A percentile compares a stretch with the other conserved stretches of the same genome.
phyloP scores from a whole-genome alignment of 2,329 filamentous ascomycete genomes.

The Verticillium albo-atrum region DNA sequence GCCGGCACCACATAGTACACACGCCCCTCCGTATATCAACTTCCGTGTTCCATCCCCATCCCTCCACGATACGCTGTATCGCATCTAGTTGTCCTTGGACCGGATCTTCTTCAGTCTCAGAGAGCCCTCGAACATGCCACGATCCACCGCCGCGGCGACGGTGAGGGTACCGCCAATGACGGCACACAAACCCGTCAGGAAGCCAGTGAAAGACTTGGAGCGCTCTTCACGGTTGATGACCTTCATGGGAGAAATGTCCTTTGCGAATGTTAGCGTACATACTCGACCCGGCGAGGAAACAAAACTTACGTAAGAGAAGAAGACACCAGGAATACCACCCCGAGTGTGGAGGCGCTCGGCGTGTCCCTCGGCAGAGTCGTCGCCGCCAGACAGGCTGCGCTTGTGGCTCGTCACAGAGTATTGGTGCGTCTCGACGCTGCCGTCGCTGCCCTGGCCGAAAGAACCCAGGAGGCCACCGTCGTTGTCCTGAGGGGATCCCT shows the following conservation, averaged over 20 bases:
- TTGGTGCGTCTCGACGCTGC: constrained; percentile 94
- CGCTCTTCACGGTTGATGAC: constrained; percentile 94
- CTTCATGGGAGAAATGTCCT: constrained; percentile 99
- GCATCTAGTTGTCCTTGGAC: constrained; percentile 52
- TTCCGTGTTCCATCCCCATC: background rate
- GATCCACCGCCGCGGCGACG: constrained; percentile 88
- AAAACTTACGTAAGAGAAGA: constrained; percentile 87
- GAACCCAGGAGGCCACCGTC: constrained; percentile 61
- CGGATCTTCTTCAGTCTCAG: constrained; percentile 83
- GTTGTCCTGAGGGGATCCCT: constrained; percentile 34
- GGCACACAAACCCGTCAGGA: constrained; percentile 90
- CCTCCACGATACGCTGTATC: background rate
- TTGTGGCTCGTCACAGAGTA: constrained; percentile 98
- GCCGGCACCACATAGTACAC: constrained; percentile 5
- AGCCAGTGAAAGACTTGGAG: constrained; percentile 84
- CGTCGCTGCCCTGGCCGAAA: constrained; percentile 62
- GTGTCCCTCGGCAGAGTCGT: constrained; percentile 82
- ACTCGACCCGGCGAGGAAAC: background rate
- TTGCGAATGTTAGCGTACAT: constrained; percentile 6
- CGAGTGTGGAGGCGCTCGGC: constrained; percentile 85
- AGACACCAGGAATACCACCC: constrained; percentile 93
- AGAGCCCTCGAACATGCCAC: constrained; percentile 84
- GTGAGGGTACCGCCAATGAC: constrained; percentile 93
- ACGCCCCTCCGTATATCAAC: background rate
- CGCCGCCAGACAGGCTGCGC: constrained; percentile 77